Percentiles rank a stretch among this genome's conserved stretches.
Evolutionary conservation across 75 land plant genomes (phyloP).

Genomic region (Cupressus sempervirens): DNA sequence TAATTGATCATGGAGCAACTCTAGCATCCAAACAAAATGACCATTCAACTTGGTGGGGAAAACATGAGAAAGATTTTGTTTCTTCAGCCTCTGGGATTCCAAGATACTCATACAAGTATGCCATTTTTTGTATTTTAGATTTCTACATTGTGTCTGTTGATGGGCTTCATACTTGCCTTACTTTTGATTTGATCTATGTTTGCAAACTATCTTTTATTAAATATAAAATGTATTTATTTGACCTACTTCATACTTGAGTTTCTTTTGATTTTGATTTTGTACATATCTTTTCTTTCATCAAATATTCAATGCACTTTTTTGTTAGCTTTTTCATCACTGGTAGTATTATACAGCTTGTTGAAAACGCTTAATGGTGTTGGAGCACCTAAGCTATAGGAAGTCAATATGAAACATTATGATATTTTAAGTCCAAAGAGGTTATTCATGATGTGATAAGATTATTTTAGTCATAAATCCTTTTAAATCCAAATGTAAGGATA

Average conservation of each 20-base stretch:
- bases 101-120: slow-evolving; percentile 83
- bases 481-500: no score
- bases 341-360: background rate
- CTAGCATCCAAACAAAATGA: slow-evolving; percentile 14
- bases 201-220: no score
- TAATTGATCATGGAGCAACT: slow-evolving; percentile 8
- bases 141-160: background rate
- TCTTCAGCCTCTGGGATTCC: slow-evolving; percentile 69
- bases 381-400: no score
- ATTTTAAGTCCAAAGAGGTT: no score
- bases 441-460: no score
- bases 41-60: slow-evolving; percentile 30
- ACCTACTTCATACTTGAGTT: background rate
- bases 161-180: background rate
- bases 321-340: background rate
- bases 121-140: background rate
- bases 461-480: no score
- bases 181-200: background rate
- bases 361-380: no score
- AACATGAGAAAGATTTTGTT: slow-evolving; percentile 37
- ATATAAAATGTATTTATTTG: background rate
- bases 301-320: background rate
- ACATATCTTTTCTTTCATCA: background rate
- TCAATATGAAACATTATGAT: no score
- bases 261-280: background rate